These are phyloP conservation scores for Petrea volubilis DNA, from an alignment of 257 asterid species.

Conservation along the genomic window DNA sequence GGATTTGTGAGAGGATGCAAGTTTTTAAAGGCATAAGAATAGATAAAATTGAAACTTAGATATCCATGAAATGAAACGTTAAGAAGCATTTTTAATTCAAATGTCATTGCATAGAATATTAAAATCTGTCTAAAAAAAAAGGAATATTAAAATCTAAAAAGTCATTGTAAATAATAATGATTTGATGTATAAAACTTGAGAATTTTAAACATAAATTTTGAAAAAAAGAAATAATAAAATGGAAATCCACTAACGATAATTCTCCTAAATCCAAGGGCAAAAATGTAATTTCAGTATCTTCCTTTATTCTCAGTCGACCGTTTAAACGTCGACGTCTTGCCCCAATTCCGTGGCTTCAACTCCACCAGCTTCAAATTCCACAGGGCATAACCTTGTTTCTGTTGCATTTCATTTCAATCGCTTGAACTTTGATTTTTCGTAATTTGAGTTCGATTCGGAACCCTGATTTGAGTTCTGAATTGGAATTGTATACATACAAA, in stretches of 20 bases:
- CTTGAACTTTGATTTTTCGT: not conserved
- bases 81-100: no score
- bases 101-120: no score
- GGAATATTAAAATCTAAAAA: no score
- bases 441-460: slow-evolving; percentile 12
- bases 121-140: no score
- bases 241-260: not conserved
- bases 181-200: no score
- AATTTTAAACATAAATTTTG: no score
- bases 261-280: slow-evolving; percentile 13
- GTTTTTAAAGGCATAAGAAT: no score
- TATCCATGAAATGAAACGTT: no score
- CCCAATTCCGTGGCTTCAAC: slow-evolving; percentile 24
- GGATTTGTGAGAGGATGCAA: no score
- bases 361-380: slow-evolving; percentile 32
- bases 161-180: no score
- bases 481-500: not conserved
- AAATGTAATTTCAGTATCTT: slow-evolving; percentile 12
- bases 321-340: slow-evolving; percentile 59
- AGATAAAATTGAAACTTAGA: no score
- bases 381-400: slow-evolving; percentile 10
- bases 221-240: not conserved
- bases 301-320: slow-evolving; percentile 35
- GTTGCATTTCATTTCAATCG: slow-evolving; percentile 10
- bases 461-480: slow-evolving; percentile 30